Base-by-base conservation (phyloP, 176 grass and related monocot species). In the Musa troglodytarum region DNA sequence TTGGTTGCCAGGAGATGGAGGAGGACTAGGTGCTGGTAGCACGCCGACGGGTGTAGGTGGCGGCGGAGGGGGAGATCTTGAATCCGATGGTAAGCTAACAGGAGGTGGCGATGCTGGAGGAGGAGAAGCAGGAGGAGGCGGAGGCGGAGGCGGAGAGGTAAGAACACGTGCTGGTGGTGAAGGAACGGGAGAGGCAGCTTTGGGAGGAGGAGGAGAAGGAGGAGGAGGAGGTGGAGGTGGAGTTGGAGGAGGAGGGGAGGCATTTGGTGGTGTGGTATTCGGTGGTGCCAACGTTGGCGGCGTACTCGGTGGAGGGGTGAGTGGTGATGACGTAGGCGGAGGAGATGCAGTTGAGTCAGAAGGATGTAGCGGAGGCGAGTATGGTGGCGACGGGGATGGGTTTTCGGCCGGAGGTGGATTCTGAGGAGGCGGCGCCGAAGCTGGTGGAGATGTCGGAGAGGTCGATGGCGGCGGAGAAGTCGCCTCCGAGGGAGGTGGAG, bases 401-500 rank as follows among this genome's bases (percentile, higher is more conserved):
- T 21, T 14, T 23, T 21, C 23, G 10, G 43, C 9, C 11, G 69
- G 69, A 3, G 69, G 69, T 72, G 69, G 69, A 13, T 17, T 20
- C 8, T 34, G 16, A 0, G 15, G 17, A 53, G 29, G 52, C 24
- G 79, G 82, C 10, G 79, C 56, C 0, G 86, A 81, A 1, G 82
- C 71, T 17, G 79, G 52, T 49, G 79, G 76, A 6, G 77, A 74
- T 20, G 63, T 61, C 1, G 67, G 77, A 43, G 4, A 6, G 34
- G 34, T 43, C 49, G 82, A 82, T 21, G 87, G 78, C 3, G 77
- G 49, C 50, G 55, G 0, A 24, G 86, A 53, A 1, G 78, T 51
- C 12, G 17, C 78, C 14, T 5, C 50, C 11, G 25, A 52, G 8
- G 71, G 82, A 0, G 87, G 83, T 2, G 73, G 87, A 7, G 59